Percentiles rank a stretch among this genome's conserved stretches.
Conservation (phyloP, 805 yeast genomes). For the Kazachstania kunashirensis region DNA sequence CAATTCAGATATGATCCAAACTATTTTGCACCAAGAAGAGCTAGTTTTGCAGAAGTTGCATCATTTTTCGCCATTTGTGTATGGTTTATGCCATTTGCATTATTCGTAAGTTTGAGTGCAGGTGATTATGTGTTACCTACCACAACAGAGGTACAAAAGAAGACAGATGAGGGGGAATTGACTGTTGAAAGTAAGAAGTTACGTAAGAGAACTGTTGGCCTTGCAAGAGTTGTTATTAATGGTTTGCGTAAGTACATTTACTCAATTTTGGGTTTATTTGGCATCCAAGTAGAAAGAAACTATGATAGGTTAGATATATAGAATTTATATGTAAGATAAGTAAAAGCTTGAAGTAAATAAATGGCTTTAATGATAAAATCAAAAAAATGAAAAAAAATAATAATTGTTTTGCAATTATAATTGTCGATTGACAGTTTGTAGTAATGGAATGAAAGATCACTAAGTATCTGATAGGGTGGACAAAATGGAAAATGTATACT, state of each 20-base stretch:
- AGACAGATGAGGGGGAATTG: conserved; percentile 24
- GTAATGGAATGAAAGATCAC: too few relatives aligned
- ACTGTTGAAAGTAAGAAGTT: conserved; percentile 17
- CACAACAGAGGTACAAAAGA: conserved; percentile 22
- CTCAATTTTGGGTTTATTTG: conserved; percentile 43
- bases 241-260: conserved; percentile 37
- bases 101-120: conserved; percentile 86
- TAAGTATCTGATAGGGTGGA: too few relatives aligned
- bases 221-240: conserved; percentile 61
- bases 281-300: conserved; percentile 51
- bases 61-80: conserved; percentile 88
- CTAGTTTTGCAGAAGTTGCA: conserved; percentile 83
- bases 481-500: conserved; percentile 14
- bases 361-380: too few relatives aligned
- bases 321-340: too few relatives aligned
- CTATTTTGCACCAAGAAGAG: conserved; percentile 57
- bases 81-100: conserved; percentile 89
- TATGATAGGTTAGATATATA: conserved; percentile 34
- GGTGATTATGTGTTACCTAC: conserved; percentile 80
- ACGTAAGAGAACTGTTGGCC: conserved; percentile 43
- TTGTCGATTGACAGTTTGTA: too few relatives aligned
- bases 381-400: too few relatives aligned
- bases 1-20: conserved; percentile 48
- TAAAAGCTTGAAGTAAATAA: too few relatives aligned
- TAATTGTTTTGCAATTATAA: too few relatives aligned